Base-by-base conservation (phyloP, 2,329 filamentous ascomycete species). In the Colletotrichum falcatum region DNA sequence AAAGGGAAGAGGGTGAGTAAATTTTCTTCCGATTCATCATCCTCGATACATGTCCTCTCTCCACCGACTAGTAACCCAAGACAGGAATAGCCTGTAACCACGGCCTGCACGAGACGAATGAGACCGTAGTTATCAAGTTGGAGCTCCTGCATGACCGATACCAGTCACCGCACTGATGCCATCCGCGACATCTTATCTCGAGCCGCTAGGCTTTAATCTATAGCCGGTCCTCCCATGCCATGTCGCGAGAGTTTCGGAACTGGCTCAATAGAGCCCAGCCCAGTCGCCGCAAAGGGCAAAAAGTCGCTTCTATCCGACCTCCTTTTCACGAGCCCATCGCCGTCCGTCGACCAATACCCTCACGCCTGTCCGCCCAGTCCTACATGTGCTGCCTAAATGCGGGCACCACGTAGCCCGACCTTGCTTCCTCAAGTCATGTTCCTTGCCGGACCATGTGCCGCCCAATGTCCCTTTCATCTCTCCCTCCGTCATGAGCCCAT, bases 81-180 rank as follows among this genome's bases (percentile, higher is more conserved):
- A 61, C 51, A 60, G 60, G 55, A n/a, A 44, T 61, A 30, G 65
- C 18, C 56, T 56, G 66, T 65, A 48, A 65, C 48, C 46, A 65
- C 65, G 55, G 35, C 56, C 51, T 61, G 51, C 65, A 20, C 35
- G 42, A 58, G 51, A 37, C 56, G 42, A 58, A 53, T n/a, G 56
- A 51, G 42, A 56, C 44, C 37, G 44, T 53, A 49, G 26, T 56
- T 66, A 35, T 33, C 64, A 54, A 59, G 44, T 54, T 62, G 64
- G 58, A 60, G 53, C 44, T 28, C 65, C 61, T 71, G 68, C 64
- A 63, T 71, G 68, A 7, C 53, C 64, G 59, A 59, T 61, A 63
- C 30, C 51, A 67, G 64, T 53, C 53, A 70, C 64, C 46, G 53
- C 58, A 59, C 59, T 71, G 68, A 68, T 71, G 68, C 64, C 68